phyloP scores from a whole-genome alignment of 2,329 filamentous ascomycete genomes.

The Meredithiella fracta region DNA sequence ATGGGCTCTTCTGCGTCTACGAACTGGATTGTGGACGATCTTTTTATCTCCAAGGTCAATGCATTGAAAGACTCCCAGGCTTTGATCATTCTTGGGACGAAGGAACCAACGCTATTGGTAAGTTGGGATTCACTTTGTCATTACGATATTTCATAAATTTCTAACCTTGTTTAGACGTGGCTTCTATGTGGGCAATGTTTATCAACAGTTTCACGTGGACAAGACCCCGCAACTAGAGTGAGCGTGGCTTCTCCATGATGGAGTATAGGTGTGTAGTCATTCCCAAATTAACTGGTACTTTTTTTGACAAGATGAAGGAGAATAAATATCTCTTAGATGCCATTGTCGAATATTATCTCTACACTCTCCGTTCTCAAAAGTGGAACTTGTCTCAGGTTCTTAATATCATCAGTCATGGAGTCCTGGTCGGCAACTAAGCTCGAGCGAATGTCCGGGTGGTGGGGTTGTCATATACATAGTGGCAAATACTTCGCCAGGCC shows the following conservation, averaged over 20 bases:
- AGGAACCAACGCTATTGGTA: conserved; percentile 11
- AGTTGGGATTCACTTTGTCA: not conserved
- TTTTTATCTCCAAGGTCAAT: too few species aligned
- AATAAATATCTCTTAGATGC: conserved; percentile 4
- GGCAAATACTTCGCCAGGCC: conserved; percentile 11
- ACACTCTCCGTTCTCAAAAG: conserved; percentile 8
- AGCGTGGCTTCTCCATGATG: conserved; percentile 6
- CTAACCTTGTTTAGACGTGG: conserved; percentile 7
- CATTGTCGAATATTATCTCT: conserved; percentile 3
- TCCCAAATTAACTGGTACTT: conserved; percentile 6
- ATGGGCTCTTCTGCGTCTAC: too few species aligned
- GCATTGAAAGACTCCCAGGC: not conserved
- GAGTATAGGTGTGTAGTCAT: conserved; percentile 10
- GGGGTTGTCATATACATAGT: conserved; percentile 7
- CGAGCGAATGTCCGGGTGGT: conserved; percentile 6
- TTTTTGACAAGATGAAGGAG: conserved; percentile 9
- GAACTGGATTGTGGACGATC: too few species aligned
- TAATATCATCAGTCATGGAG: conserved; percentile 9
- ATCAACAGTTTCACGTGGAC: conserved; percentile 6
- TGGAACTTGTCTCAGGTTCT: conserved; percentile 2
- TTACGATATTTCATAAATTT: too few species aligned
- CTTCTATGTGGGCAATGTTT: conserved; percentile 7
- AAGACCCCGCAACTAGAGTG: conserved; percentile 4
- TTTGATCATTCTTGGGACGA: conserved; percentile 6
- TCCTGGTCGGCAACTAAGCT: conserved; percentile 10